phyloP scores from a whole-genome alignment of 169 alveolate genomes.

The Amoebophrya sp. region DNA sequence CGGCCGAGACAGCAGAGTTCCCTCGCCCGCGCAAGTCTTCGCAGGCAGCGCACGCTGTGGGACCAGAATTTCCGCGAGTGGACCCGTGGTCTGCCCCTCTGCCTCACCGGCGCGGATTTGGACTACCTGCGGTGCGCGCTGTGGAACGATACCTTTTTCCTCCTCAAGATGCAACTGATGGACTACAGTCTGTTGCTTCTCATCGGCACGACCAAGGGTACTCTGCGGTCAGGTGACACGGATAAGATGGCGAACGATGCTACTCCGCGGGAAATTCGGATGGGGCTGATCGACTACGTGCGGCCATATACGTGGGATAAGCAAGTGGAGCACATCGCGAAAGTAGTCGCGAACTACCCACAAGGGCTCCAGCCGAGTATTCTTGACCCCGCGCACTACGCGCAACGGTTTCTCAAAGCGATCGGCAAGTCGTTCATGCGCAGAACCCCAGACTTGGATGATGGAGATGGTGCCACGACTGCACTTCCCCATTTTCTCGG shows the following conservation, averaged over 20 bases:
- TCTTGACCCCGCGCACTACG: neutral
- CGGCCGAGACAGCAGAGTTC: too few species aligned
- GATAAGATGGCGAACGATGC: neutral
- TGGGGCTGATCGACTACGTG: conserved; percentile 11
- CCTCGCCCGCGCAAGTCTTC: too few species aligned
- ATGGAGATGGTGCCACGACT: too few species aligned
- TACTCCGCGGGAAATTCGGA: neutral
- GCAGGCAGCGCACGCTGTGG: conserved; percentile 6
- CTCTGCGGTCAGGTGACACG: too few species aligned
- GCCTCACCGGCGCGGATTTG: neutral
- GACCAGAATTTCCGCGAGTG: conserved; percentile 16
- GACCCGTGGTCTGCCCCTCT: neutral
- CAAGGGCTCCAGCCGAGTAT: neutral
- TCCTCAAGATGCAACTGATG: neutral
- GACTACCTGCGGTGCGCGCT: neutral
- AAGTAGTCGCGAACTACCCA: neutral
- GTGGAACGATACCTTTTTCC: conserved; percentile 5
- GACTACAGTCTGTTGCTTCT: conserved; percentile 4
- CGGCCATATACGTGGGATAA: conserved; percentile 9
- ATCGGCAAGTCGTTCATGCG: neutral
- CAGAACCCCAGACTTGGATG: neutral
- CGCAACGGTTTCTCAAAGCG: neutral
- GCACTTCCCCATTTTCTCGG: too few species aligned
- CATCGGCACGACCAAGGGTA: neutral
- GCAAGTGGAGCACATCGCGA: conserved; percentile 3